Conservation (phyloP, 345 rosid genomes). For the Gossypium mustelinum region DNA sequence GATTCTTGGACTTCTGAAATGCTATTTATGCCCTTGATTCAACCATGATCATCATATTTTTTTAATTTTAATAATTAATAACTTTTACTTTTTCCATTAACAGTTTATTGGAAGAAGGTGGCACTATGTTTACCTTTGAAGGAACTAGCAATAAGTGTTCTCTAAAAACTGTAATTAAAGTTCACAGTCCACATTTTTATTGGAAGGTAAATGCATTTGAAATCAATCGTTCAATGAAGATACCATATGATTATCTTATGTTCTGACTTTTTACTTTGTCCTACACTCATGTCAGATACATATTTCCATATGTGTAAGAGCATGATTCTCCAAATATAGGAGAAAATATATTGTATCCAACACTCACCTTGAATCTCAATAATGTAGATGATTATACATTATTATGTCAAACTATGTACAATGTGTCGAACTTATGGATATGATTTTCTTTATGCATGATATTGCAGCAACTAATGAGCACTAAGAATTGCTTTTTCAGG, state of each 20-base stretch:
- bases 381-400: no score
- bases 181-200: constrained; percentile 81
- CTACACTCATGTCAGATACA: no score
- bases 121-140: constrained; percentile 68
- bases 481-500: constrained; percentile 28
- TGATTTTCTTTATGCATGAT: not conserved
- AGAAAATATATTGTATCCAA: no score
- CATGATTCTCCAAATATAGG: no score
- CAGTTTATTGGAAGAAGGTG: constrained; percentile 88
- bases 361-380: no score
- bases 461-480: not conserved
- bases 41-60: not conserved
- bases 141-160: constrained; percentile 45
- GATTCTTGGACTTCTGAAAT: not conserved
- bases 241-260: not conserved
- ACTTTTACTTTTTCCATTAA: not conserved
- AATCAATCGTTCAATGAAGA: not conserved
- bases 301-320: no score
- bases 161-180: constrained; percentile 45
- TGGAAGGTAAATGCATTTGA: constrained; percentile 63
- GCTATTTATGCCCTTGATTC: not conserved
- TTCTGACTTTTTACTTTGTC: no score
- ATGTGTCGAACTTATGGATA: not conserved
- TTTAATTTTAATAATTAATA: not conserved
- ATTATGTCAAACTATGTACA: no score